Conservation (phyloP, 257 asterid genomes). For the Solanum ossicruentum region DNA sequence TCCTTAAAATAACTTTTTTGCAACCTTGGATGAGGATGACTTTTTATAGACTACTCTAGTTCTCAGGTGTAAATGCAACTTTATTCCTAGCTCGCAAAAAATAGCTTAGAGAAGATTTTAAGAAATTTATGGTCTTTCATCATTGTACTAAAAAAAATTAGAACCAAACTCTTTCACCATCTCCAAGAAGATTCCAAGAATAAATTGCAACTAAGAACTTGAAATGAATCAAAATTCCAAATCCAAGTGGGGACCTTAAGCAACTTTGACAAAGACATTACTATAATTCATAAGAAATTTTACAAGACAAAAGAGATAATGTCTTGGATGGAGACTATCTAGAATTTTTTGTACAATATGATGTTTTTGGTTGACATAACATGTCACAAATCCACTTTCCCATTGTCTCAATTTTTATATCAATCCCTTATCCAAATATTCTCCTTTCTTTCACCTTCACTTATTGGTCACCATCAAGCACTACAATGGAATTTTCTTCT, state of each 20-base stretch:
- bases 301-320: not conserved
- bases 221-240: constrained; percentile 1
- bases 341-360: not conserved
- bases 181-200: not conserved
- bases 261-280: not conserved
- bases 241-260: not conserved
- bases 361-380: not conserved
- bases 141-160: too few species aligned
- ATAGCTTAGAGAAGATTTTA: too few species aligned
- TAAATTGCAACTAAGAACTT: not conserved
- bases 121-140: too few species aligned
- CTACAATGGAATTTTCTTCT: not conserved
- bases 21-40: too few species aligned
- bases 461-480: not conserved
- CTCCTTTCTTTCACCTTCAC: not conserved
- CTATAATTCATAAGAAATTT: not conserved
- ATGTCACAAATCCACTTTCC: not conserved
- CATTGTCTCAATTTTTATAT: not conserved
- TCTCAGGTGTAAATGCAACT: not conserved
- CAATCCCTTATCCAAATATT: not conserved
- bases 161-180: not conserved
- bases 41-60: too few species aligned
- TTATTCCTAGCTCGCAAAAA: not conserved
- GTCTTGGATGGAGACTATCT: not conserved
- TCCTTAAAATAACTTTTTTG: too few species aligned